Base-by-base conservation (phyloP, 2,329 filamentous ascomycete genomes). In the Penicillium decumbens region DNA sequence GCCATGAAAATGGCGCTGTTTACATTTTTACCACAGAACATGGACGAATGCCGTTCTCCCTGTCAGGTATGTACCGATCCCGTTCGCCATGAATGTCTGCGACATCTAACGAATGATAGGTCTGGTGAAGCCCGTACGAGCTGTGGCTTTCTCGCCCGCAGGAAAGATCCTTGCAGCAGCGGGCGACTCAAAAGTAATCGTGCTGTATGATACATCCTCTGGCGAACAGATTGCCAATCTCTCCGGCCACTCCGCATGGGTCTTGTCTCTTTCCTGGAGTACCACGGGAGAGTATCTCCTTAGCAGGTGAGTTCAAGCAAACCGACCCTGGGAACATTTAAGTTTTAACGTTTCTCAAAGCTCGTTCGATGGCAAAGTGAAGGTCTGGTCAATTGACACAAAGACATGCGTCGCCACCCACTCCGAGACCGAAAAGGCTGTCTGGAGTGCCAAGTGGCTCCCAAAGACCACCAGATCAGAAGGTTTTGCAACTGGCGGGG, bases 11-110 rank as follows among this genome's bases (percentile, higher is more conserved):
- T 63, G 93, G 93, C 13, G 85, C 84, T 10, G 81, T 97, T 55
- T 96, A 96, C 72, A 83, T 98, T 54, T 98, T 97, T 78, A 91
- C 90, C 75, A 97, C 95, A 63, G 85, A 90, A 59, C 89, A 87
- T 0, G 88, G 89, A 3, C 82, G 89, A 46, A 82, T 98, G 60
- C 77, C 88, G 10, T 92, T 95, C 70, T 93, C 89, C 6, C 76
- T 98, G 23, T 85, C 89, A 47, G 85, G 88, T 88, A 74, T 53
- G 77, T 32, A 9, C 27, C 6, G 77, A 29, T 9, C 27, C 6
- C 27, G 29, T 20, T 40, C n/a, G 13, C 5, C 12, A 13, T 12
- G 4, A 12, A 32, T 37, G 13, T 8, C 8, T 43, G 25, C 30
- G 9, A 24, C 1, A 39, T 37, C 59, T 69, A 47, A 69, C 23